These are phyloP conservation scores for Pythium pectinolyticum DNA, from an alignment of 352 stramenopile species.

Conservation along the genomic window DNA sequence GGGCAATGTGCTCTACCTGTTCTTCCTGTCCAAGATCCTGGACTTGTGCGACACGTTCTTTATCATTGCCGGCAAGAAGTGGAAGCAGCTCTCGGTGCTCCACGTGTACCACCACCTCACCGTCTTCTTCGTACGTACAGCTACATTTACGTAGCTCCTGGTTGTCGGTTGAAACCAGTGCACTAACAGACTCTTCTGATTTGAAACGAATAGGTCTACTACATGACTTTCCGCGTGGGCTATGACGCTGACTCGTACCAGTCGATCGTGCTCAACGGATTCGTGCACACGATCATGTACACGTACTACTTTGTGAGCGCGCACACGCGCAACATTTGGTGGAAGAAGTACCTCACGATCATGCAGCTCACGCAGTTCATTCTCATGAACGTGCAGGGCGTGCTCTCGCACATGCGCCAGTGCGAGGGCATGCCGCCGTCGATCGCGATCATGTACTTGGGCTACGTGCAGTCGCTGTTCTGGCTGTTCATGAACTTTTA, in stretches of 20 bases:
- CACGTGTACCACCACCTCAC: conserved; percentile 96
- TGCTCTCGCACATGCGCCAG: conserved; percentile 64
- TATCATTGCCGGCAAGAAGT: conserved; percentile 97
- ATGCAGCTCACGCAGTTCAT: conserved; percentile 93
- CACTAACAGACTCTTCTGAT: background rate
- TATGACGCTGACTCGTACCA: conserved; percentile 94
- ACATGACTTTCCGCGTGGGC: conserved; percentile 88
- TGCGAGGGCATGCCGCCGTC: conserved; percentile 52
- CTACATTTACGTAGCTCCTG: background rate
- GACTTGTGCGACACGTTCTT: conserved; percentile 96
- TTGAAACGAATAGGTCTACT: conserved; percentile 73
- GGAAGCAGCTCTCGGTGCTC: conserved; percentile 92
- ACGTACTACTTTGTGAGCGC: conserved; percentile 96
- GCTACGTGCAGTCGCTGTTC: conserved; percentile 95
- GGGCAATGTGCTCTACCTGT: conserved; percentile 96
- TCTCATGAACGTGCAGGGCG: conserved; percentile 52
- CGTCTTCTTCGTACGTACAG: conserved; percentile 79
- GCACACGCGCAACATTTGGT: conserved; percentile 95
- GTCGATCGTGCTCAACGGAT: conserved; percentile 94
- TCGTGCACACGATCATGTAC: conserved; percentile 97
- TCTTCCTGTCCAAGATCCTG: conserved; percentile 97
- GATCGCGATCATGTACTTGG: conserved; percentile 84
- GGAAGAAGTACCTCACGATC: conserved; percentile 92
- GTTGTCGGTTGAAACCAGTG: background rate
- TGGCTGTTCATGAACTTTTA: conserved; percentile 94